phyloP scores from a whole-genome alignment of 805 yeast species.

The Blastobotrys chiropterorum region DNA sequence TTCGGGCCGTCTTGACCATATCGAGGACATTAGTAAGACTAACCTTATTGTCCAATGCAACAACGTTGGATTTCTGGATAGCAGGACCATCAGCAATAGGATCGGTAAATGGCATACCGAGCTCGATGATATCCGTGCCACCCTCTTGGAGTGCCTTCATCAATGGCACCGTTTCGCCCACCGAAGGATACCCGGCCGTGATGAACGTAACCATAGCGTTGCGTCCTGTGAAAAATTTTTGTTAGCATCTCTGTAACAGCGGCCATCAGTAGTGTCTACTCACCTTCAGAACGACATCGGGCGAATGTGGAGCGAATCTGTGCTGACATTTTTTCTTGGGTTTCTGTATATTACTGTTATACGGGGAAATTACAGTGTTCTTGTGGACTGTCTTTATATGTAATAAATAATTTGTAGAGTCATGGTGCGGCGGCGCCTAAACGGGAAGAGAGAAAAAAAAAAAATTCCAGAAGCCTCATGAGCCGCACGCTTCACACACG shows the following conservation, averaged over 20 bases:
- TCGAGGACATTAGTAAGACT: slow-evolving; percentile 65
- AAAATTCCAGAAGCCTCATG: neutral
- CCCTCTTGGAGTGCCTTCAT: slow-evolving; percentile 86
- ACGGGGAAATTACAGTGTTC: neutral
- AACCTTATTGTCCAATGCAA: slow-evolving; percentile 79
- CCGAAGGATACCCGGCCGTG: slow-evolving; percentile 90
- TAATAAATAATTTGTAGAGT: neutral
- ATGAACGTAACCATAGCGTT: slow-evolving; percentile 85
- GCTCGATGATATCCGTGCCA: slow-evolving; percentile 91
- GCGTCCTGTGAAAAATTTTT: slow-evolving; percentile 43
- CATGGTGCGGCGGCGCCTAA: neutral
- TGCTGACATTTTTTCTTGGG: slow-evolving; percentile 40
- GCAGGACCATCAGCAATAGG: slow-evolving; percentile 99
- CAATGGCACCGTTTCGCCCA: slow-evolving; percentile 82
- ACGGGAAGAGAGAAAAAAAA: too few relatives aligned
- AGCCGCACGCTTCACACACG: neutral
- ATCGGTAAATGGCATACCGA: slow-evolving; percentile 95
- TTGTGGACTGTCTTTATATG: too few relatives aligned
- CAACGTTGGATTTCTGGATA: slow-evolving; percentile 75
- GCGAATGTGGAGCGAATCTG: slow-evolving; percentile 54
- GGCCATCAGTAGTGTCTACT: slow-evolving; percentile 11
- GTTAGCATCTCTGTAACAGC: slow-evolving; percentile 20
- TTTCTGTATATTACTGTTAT: neutral
- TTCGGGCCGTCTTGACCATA: slow-evolving; percentile 68
- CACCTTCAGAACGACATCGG: slow-evolving; percentile 46